A percentile compares a stretch with the other conserved stretches of the same genome.
These are phyloP conservation scores for Pinus tabuliformis DNA, from an alignment of 75 land plant genomes.

Conservation along the genomic window DNA sequence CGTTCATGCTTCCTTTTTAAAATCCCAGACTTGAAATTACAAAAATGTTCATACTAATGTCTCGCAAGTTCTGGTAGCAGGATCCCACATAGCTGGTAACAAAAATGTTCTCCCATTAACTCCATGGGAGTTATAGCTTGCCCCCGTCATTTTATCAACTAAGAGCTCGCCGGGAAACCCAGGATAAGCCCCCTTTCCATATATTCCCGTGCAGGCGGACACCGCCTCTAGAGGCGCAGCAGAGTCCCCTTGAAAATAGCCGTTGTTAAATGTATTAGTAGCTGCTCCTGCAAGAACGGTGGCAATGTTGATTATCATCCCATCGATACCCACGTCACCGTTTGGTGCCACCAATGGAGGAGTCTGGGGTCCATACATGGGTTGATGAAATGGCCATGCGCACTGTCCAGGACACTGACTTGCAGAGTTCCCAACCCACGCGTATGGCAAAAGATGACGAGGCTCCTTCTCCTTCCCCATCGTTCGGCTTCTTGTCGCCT, in stretches of 20 bases:
- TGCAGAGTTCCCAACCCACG: slow-evolving; percentile 31
- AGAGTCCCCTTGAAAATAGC: slow-evolving; percentile 32
- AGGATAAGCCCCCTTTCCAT: slow-evolving; percentile 41
- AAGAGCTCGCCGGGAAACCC: slow-evolving; percentile 38
- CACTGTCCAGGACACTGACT: slow-evolving; percentile 35
- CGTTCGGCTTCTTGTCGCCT: not conserved
- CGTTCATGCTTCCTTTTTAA: too few relatives aligned
- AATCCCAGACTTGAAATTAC: too few relatives aligned
- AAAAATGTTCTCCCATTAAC: slow-evolving; percentile 27
- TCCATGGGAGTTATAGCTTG: slow-evolving; percentile 46
- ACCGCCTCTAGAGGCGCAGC: slow-evolving; percentile 27
- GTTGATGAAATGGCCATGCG: slow-evolving; percentile 39
- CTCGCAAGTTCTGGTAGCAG: slow-evolving; percentile 17
- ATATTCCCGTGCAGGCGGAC: slow-evolving; percentile 37
- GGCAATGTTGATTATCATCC: slow-evolving; percentile 37
- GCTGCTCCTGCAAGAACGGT: slow-evolving; percentile 27
- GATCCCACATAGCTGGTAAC: slow-evolving; percentile 45
- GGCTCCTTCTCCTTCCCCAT: slow-evolving; percentile 12
- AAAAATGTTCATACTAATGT: not conserved
- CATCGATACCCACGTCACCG: slow-evolving; percentile 35
- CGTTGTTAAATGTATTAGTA: slow-evolving; percentile 32
- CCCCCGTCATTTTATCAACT: slow-evolving; percentile 21
- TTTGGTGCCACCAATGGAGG: slow-evolving; percentile 25
- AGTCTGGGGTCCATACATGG: slow-evolving; percentile 22
- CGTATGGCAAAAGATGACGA: slow-evolving; percentile 16